These are phyloP conservation scores for Debaryomyces maramus DNA, from an alignment of 805 yeast species.

Conservation along the genomic window DNA sequence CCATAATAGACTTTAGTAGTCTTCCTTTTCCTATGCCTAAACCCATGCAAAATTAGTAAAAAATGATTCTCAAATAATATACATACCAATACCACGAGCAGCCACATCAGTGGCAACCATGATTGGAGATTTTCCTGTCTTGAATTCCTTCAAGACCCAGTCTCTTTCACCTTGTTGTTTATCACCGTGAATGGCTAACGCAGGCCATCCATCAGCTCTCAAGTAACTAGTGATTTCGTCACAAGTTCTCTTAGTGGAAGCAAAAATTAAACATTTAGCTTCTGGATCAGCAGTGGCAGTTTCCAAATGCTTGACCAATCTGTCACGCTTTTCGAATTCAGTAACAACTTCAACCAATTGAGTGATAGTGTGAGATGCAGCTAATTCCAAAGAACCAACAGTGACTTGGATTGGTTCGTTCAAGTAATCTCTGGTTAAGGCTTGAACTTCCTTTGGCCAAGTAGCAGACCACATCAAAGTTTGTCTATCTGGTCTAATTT, in stretches of 20 bases:
- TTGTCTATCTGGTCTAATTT: constrained; percentile 99
- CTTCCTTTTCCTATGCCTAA: constrained; percentile 8
- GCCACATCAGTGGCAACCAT: constrained; percentile 99
- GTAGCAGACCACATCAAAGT: constrained; percentile 99
- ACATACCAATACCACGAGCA: constrained; percentile 99
- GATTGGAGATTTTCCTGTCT: constrained; percentile 87
- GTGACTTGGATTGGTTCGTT: constrained; percentile 94
- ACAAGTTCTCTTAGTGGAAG: constrained; percentile 97
- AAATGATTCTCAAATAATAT: constrained; percentile 9
- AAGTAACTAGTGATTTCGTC: constrained; percentile 90
- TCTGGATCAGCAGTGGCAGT: constrained; percentile 67
- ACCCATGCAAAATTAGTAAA: constrained; percentile 9
- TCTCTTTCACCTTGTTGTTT: constrained; percentile 97
- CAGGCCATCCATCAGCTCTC: constrained; percentile 98
- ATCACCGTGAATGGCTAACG: constrained; percentile 98
- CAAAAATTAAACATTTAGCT: constrained; percentile 82
- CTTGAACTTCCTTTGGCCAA: constrained; percentile 98
- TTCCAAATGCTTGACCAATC: constrained; percentile 79
- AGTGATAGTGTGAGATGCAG: constrained; percentile 95
- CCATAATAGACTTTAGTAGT: neutral
- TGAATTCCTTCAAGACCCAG: constrained; percentile 95
- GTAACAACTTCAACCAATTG: constrained; percentile 90
- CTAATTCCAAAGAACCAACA: constrained; percentile 90
- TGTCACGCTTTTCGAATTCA: constrained; percentile 93
- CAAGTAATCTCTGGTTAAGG: constrained; percentile 87